Conservation (phyloP, 2,329 filamentous ascomycete genomes). For the Phyllosticta citribraziliensis region DNA sequence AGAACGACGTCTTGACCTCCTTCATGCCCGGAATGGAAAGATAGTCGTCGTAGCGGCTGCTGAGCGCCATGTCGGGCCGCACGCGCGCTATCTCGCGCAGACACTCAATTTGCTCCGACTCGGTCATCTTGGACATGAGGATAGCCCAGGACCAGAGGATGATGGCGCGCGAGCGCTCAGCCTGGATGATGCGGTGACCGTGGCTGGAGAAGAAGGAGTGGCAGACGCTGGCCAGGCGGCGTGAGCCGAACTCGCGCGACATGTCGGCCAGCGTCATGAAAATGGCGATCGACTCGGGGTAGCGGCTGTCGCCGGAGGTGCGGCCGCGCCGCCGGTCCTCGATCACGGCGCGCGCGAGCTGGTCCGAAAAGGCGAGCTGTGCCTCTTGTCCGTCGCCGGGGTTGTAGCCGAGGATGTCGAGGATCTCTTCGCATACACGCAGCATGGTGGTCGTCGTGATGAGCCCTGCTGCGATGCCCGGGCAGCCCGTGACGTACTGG, state of each 20-base stretch:
- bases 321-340: background rate
- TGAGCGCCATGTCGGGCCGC: background rate
- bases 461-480: background rate
- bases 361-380: background rate
- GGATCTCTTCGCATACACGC: background rate
- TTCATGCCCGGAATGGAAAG: background rate
- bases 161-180: background rate
- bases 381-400: background rate
- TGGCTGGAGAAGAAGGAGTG: conserved; percentile 1
- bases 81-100: background rate
- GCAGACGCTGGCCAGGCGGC: background rate
- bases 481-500: background rate
- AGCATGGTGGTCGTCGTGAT: background rate
- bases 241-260: conserved; percentile 2
- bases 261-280: conserved; percentile 6
- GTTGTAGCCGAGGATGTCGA: conserved; percentile 3
- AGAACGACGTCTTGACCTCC: background rate
- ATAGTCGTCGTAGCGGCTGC: background rate
- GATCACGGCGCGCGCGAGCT: background rate
- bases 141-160: conserved; percentile 5
- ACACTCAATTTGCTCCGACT: background rate
- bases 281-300: background rate
- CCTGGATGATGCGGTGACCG: background rate
- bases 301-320: background rate
- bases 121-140: background rate